phyloP scores from a whole-genome alignment of 1,284 basidiomycete genomes.

The Boletus sp. region DNA sequence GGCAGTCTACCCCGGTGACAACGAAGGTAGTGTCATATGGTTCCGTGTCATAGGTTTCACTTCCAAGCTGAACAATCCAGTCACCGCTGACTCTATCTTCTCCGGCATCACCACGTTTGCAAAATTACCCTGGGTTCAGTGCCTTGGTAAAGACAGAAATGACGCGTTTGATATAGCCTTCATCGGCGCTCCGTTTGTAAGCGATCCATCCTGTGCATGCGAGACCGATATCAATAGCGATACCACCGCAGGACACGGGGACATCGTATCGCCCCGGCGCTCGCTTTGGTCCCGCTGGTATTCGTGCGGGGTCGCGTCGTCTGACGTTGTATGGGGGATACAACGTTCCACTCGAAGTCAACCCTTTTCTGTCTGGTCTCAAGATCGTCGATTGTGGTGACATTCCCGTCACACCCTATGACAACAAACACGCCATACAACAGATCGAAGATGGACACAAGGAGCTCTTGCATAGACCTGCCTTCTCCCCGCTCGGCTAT shows the following conservation, averaged over 20 bases:
- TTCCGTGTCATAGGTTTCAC: background rate
- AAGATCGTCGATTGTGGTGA: slow-evolving; percentile 74
- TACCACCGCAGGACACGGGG: slow-evolving; percentile 59
- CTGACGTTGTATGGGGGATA: slow-evolving; percentile 75
- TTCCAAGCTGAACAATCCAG: slow-evolving; percentile 36
- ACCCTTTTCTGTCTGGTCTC: slow-evolving; percentile 65
- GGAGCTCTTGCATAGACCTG: slow-evolving; percentile 58
- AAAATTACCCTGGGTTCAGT: slow-evolving; percentile 74
- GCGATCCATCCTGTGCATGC: slow-evolving; percentile 23
- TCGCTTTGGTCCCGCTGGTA: slow-evolving; percentile 77
- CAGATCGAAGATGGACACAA: slow-evolving; percentile 75
- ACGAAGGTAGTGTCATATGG: slow-evolving; percentile 49
- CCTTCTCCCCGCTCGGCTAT: slow-evolving; percentile 64
- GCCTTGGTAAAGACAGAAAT: slow-evolving; percentile 60
- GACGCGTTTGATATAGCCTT: slow-evolving; percentile 74
- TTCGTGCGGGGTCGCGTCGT: slow-evolving; percentile 74
- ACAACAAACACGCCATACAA: slow-evolving; percentile 69
- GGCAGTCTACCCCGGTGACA: slow-evolving; percentile 51
- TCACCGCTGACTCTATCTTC: slow-evolving; percentile 72
- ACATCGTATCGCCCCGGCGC: slow-evolving; percentile 80
- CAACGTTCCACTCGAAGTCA: slow-evolving; percentile 71
- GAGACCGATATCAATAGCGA: background rate
- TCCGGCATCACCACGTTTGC: slow-evolving; percentile 78
- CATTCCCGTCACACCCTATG: slow-evolving; percentile 62
- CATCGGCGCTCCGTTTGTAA: slow-evolving; percentile 77